Evolutionary conservation across 225 moss, liverwort and hornwort genomes (phyloP).

Genomic region (Polytrichum commune): DNA sequence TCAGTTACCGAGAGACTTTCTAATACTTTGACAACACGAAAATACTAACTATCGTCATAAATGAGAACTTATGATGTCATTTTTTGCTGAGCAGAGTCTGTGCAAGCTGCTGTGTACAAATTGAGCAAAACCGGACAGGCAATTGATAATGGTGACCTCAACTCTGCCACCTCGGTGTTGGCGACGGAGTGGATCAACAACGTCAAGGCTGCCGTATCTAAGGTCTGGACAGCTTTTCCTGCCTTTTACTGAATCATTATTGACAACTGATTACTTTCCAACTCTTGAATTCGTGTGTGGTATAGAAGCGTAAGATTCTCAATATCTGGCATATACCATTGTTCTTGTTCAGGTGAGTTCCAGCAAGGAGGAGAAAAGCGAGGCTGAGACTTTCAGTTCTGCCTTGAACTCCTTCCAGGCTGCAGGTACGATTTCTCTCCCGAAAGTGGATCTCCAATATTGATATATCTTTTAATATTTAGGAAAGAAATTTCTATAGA

Average conservation of each 20-base stretch:
- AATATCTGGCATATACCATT: neutral
- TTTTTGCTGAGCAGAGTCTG: constrained; percentile 46
- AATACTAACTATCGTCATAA: too few relatives aligned
- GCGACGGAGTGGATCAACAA: constrained; percentile 70
- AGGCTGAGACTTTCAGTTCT: constrained; percentile 64
- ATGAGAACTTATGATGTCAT: neutral
- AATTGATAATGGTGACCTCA: constrained; percentile 77
- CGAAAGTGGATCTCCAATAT: too few relatives aligned
- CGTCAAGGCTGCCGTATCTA: constrained; percentile 67
- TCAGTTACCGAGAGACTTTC: too few relatives aligned
- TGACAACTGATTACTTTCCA: too few relatives aligned
- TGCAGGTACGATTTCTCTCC: constrained; percentile 53
- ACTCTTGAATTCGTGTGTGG: too few relatives aligned
- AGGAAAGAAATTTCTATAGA: too few relatives aligned
- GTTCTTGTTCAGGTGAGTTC: constrained; percentile 61
- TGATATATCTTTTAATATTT: too few relatives aligned
- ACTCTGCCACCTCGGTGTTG: constrained; percentile 64
- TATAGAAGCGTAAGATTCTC: too few relatives aligned
- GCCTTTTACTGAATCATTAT: too few relatives aligned
- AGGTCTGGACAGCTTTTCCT: constrained; percentile 31
- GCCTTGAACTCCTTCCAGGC: constrained; percentile 65
- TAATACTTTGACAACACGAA: too few relatives aligned
- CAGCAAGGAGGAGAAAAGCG: constrained; percentile 65
- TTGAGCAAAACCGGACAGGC: constrained; percentile 94
- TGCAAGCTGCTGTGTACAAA: constrained; percentile 91